phyloP scores from a whole-genome alignment of 1,284 basidiomycete genomes.

The Cryptococcus sp. region DNA sequence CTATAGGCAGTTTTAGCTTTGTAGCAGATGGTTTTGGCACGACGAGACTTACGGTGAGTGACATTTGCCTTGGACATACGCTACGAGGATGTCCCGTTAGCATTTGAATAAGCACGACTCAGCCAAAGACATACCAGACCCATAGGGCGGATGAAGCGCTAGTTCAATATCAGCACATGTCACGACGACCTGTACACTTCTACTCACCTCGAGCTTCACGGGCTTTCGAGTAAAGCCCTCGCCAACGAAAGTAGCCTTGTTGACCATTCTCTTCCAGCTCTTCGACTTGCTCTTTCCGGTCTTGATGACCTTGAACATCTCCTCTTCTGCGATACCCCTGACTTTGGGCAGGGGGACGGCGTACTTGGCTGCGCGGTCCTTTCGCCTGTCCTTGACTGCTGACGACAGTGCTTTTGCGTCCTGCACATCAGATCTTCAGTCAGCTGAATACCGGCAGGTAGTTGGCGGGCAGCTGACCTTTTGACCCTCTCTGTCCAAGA shows the following conservation, averaged over 20 bases:
- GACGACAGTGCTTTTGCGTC: conserved; percentile 97
- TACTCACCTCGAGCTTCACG: conserved; percentile 82
- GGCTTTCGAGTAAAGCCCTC: conserved; percentile 98
- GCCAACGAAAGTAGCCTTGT: conserved; percentile 98
- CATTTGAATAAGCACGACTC: too few species aligned
- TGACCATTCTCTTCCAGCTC: conserved; percentile 99
- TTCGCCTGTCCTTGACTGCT: conserved; percentile 97
- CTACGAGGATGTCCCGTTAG: conserved; percentile 8
- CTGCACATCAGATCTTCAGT: conserved; percentile 25
- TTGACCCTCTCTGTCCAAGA: conserved; percentile 95
- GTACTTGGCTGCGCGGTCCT: conserved; percentile 98
- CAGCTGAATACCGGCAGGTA: too few species aligned
- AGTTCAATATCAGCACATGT: not conserved
- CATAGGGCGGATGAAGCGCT: conserved; percentile 93
- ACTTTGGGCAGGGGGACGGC: conserved; percentile 96
- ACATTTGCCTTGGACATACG: conserved; percentile 99
- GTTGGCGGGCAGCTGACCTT: conserved; percentile 59
- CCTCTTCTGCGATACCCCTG: conserved; percentile 96
- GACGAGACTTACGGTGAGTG: conserved; percentile 81
- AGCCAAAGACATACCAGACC: conserved; percentile 60
- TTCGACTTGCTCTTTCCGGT: conserved; percentile 97
- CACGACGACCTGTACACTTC: not conserved
- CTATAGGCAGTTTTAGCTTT: conserved; percentile 53
- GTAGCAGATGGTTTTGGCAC: too few species aligned
- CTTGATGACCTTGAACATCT: conserved; percentile 99